Evolutionary conservation across 1,284 basidiomycete species (phyloP), one percentile per base, ranked within the genome.

Genomic region (Ceratobasidium sp.): DNA sequence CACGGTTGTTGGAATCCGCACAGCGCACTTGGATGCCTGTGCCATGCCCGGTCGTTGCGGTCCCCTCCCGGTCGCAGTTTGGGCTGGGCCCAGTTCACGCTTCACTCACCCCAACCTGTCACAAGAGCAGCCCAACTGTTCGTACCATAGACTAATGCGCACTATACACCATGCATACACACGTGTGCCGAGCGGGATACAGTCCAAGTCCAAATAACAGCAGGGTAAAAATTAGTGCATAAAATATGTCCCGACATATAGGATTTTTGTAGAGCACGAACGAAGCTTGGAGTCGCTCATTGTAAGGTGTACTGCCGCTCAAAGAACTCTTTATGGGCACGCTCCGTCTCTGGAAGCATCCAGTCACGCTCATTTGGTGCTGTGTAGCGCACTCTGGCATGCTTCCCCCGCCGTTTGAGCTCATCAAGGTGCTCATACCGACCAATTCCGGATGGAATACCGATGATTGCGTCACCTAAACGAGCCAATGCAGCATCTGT

Each of bases 241-340:
- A 16, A 51, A 51, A 34, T 34, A 8, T 8, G 34, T 8, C 34
- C 34, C 34, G 8, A 34, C 34, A 8, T 34, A 8, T 34, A 34
- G 8, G 34, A 8, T 2, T 34, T 2, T 34, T 2, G 34, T 34
- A 34, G 34, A 34, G 34, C 34, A 34, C 34, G 34, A 43, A 43
- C 41, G 16, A 19, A 43, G 11, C 41, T 43, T 43, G 16, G n/a
- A 49, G 48, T 4, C 19, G n/a, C 34, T 65, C 16, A 59, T 49
- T 31, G 54, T 14, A 61, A 31, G 14, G 69, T 63, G 49, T 73
- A 73, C 8, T 63, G 53, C 11, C 69, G 41, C 46, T 73, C 59
- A 31, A 73, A 73, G 34, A 73, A 73, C 54, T 73, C 69, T 22
- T 48, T 51, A n/a, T 73, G 59, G 14, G 69, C 69, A 2, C 69